Conservation (phyloP, 495 filamentous ascomycete species). For the Aspergillus affinis region DNA sequence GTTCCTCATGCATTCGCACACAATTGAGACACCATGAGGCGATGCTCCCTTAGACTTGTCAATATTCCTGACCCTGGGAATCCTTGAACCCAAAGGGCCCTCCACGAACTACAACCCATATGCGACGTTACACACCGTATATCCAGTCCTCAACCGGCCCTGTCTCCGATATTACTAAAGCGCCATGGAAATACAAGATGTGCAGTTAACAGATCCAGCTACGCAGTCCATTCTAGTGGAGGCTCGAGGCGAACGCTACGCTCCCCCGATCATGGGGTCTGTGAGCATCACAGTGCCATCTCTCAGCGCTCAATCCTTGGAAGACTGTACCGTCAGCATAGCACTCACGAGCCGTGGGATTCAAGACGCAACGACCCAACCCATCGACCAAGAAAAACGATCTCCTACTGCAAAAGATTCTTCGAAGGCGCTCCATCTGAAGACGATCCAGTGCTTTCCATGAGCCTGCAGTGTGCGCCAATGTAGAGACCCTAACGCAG, state of each 20-base stretch:
- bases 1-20: background rate
- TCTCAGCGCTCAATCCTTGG: background rate
- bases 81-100: too few species aligned
- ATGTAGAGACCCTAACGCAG: background rate
- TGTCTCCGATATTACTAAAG: background rate
- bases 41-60: background rate
- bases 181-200: background rate
- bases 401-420: background rate
- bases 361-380: background rate
- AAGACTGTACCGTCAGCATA: slow-evolving; percentile 1
- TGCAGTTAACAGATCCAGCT: slow-evolving; percentile 5
- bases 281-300: background rate
- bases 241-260: background rate
- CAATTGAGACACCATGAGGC: background rate
- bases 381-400: background rate
- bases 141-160: background rate
- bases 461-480: background rate
- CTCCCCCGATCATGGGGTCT: slow-evolving; percentile 4
- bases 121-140: background rate
- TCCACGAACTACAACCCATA: background rate
- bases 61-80: too few species aligned
- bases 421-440: background rate
- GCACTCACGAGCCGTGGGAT: slow-evolving; percentile 1
- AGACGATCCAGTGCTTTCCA: background rate
- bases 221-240: slow-evolving; percentile 4